A percentile compares a stretch with the other conserved stretches of the same genome.
Evolutionary conservation across 805 yeast genomes (phyloP).

Genomic region (Monosporozyma aerobia): DNA sequence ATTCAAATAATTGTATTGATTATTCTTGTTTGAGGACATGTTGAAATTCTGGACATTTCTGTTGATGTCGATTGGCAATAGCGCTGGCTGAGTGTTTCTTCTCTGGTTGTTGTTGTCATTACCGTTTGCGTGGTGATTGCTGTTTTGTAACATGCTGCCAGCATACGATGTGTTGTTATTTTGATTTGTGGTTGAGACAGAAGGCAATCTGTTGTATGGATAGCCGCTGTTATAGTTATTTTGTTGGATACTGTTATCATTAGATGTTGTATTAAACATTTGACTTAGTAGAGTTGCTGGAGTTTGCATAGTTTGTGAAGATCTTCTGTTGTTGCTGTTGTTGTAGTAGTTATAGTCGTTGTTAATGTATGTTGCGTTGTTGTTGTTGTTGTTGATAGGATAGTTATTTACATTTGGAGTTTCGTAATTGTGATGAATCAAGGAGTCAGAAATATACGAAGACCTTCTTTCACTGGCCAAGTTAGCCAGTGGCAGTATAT

Average conservation of each 20-base stretch:
- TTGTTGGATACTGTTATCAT: background rate
- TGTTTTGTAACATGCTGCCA: background rate
- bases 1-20: constrained; percentile 7
- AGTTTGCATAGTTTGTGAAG: background rate
- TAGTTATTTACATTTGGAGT: background rate
- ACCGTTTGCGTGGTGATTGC: background rate
- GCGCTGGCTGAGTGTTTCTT: constrained; percentile 3
- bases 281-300: background rate
- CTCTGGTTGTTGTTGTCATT: constrained; percentile 1
- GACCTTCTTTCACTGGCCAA: constrained; percentile 53
- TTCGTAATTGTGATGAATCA: constrained; percentile 29
- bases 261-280: background rate
- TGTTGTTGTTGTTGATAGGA: background rate
- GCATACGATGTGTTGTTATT: background rate
- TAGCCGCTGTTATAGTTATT: background rate
- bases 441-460: constrained; percentile 59
- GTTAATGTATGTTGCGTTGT: background rate
- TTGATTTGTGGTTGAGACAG: background rate
- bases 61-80: background rate
- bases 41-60: background rate
- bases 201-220: background rate
- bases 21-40: background rate
- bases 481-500: background rate
- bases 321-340: background rate
- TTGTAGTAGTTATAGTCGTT: background rate